Evolutionary conservation across 352 stramenopile genomes (phyloP).

Genomic region (Peronospora belbahrii): DNA sequence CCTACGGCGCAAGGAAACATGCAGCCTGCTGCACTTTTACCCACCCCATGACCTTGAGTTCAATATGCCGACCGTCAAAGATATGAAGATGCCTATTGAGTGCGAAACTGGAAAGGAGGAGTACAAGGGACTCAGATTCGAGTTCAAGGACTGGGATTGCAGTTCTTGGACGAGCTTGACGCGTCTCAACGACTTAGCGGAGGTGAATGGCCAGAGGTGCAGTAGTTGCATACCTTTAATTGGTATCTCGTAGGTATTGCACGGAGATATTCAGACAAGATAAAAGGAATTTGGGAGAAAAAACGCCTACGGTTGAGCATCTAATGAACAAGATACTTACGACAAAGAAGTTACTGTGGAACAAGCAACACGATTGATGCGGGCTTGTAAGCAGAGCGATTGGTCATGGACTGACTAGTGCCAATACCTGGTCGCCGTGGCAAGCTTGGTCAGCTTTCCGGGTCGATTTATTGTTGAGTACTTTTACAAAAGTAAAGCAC

Average conservation of each 20-base stretch:
- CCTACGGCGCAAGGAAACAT: too few relatives aligned
- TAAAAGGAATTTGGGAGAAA: neutral
- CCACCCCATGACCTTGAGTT: too few relatives aligned
- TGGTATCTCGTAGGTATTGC: neutral
- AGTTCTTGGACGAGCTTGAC: too few relatives aligned
- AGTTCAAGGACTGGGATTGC: too few relatives aligned
- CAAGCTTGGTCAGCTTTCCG: neutral
- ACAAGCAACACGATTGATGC: conserved; percentile 1
- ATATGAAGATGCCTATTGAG: too few relatives aligned
- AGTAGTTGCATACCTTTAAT: neutral
- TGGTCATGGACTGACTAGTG: conserved; percentile 1
- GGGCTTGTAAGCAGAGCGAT: neutral
- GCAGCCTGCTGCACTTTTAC: too few relatives aligned
- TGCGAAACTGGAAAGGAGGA: too few relatives aligned
- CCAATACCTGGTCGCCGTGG: neutral
- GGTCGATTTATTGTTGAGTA: neutral
- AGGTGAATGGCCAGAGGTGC: neutral
- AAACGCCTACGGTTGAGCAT: neutral
- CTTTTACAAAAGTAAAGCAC: neutral
- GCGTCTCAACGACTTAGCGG: neutral
- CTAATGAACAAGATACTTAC: conserved; percentile 3
- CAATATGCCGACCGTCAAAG: too few relatives aligned
- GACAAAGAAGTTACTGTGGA: neutral
- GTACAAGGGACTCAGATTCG: too few relatives aligned
- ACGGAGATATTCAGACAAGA: neutral